Conservation (phyloP, 805 yeast species). For the Barnettozyma wickerhamii region DNA sequence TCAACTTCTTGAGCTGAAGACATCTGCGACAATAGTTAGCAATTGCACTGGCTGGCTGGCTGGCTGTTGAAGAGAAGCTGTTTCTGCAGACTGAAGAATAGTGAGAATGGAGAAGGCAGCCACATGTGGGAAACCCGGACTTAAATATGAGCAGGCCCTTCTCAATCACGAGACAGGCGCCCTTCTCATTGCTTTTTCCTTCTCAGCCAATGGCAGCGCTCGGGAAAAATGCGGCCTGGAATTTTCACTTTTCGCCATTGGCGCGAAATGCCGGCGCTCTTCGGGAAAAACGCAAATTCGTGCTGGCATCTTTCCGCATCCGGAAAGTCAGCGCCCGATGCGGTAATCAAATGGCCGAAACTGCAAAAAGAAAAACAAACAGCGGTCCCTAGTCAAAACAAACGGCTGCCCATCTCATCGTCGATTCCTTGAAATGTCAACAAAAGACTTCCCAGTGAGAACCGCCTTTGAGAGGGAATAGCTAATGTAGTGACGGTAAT, state of each 20-base stretch:
- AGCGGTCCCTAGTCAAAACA: background rate
- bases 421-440: background rate
- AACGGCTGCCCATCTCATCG: background rate
- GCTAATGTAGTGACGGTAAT: no score
- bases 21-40: slow-evolving; percentile 17
- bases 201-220: slow-evolving; percentile 1
- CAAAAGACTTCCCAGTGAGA: no score
- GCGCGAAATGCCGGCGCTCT: no score
- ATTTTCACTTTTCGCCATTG: background rate
- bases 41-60: no score
- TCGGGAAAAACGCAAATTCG: slow-evolving; percentile 5
- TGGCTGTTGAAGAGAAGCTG: background rate
- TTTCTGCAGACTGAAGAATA: background rate
- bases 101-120: background rate
- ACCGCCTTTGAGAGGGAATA: no score
- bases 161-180: background rate
- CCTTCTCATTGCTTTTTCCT: background rate
- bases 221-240: background rate
- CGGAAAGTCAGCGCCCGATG: background rate
- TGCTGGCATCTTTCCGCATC: background rate
- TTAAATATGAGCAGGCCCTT: background rate
- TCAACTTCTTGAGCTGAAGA: slow-evolving; percentile 29
- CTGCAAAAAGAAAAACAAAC: slow-evolving; percentile 1
- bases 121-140: background rate
- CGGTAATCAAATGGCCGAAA: background rate